phyloP scores from a whole-genome alignment of 2,329 filamentous ascomycete species.

The Phaeosphaeria sp. region DNA sequence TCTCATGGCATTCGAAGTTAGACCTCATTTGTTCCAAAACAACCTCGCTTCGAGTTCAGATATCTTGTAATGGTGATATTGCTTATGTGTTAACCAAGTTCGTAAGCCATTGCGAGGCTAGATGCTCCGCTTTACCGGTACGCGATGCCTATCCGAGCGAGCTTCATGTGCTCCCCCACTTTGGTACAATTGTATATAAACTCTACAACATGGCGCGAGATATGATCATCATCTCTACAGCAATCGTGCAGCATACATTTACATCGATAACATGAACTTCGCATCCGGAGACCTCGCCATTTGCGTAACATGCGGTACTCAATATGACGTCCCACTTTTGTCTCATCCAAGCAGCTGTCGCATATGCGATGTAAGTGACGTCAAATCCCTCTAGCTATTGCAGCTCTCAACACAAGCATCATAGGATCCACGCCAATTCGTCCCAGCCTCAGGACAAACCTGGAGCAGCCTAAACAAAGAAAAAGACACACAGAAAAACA shows the following conservation, averaged over 20 bases:
- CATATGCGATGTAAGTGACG: constrained; percentile 71
- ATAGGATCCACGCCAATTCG: constrained; percentile 70
- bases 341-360: constrained; percentile 63
- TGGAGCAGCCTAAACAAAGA: constrained; percentile 67
- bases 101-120: background rate
- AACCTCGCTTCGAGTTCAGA: background rate
- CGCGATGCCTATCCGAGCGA: background rate
- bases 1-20: background rate
- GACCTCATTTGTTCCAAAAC: background rate
- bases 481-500: constrained; percentile 58
- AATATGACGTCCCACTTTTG: constrained; percentile 64
- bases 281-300: constrained; percentile 58
- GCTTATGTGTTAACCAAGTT: background rate
- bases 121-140: background rate
- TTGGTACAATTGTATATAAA: background rate
- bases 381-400: constrained; percentile 4
- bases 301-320: constrained; percentile 74
- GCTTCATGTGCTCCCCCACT: background rate
- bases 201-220: background rate
- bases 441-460: constrained; percentile 67
- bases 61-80: background rate
- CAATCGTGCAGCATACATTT: background rate
- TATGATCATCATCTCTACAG: background rate
- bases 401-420: constrained; percentile 7
- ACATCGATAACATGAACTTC: constrained; percentile 29